Evolutionary conservation across 495 filamentous ascomycete species (phyloP), one percentile per base, ranked within the genome.

Genomic region (Hypoxylon fragiforme): DNA sequence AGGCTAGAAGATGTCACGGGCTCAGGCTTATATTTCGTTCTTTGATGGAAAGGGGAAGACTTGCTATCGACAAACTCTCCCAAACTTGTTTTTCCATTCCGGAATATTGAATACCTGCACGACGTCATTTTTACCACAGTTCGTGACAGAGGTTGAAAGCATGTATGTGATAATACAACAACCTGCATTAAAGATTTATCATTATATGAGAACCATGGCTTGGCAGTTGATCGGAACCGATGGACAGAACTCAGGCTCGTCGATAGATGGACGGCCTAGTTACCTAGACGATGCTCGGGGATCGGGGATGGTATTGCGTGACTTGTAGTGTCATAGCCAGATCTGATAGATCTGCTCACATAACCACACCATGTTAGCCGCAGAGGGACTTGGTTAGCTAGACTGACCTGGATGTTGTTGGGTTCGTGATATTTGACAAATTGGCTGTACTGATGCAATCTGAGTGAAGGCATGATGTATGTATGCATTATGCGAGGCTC

Each of bases 401-500:
- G 9, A 34, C 7, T 26, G n/a, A 8, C 2, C 15, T 3, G 9
- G 15, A 14, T 31, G 19, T 14, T 18, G 19, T 28, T 20, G 24
- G 39, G 2, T 32, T 3, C 3, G 12, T 3, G 8, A 36, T 0
- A 24, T 11, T 15, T 21, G 13, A 13, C 18, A n/a, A 56, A 16
- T 3, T 41, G 9, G 18, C 24, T 43, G 13, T 46, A 24, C 32
- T 55, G 51, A 55, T 37, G 57, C 51, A 61, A 47, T 46, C 43
- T 3, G 3, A 18, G 7, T 28, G 18, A 51, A 34, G 42, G 15
- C 28, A 47, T 61, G 57, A 61, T 61, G 57, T 61, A 60, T 60
- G 57, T 60, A 20, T 31, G 20, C 20, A 34, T 55, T 46, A 43
- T 47, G 50, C 5, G 46, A 48, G 7, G 13, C 42, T 61, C 51